Evolutionary conservation across 176 grass and related monocot genomes (phyloP).

Genomic region (Hsuehochloa calcarea): DNA sequence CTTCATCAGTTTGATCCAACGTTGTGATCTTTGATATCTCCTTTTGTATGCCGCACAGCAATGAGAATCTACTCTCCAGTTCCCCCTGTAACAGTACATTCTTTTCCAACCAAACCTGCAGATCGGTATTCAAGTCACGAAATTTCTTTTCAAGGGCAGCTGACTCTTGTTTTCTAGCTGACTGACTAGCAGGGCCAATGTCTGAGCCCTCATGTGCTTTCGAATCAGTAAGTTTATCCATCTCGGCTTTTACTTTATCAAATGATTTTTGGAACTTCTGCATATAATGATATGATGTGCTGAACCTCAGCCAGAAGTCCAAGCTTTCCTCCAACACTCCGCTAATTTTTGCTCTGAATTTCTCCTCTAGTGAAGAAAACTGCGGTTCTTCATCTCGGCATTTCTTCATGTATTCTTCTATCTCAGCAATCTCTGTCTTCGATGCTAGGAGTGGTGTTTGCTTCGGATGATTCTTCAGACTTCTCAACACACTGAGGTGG

Average conservation of each 20-base stretch:
- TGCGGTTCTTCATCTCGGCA: constrained; percentile 34
- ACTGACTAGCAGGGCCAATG: constrained; percentile 24
- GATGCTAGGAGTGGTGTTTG: constrained; percentile 26
- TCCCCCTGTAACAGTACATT: constrained; percentile 69
- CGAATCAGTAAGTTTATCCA: constrained; percentile 45
- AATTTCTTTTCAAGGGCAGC: constrained; percentile 62
- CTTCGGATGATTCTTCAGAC: constrained; percentile 42
- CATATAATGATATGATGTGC: constrained; percentile 71
- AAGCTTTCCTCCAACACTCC: constrained; percentile 58
- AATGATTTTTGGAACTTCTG: constrained; percentile 59
- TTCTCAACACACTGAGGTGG: constrained; percentile 31
- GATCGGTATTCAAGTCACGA: constrained; percentile 63
- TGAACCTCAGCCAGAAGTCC: constrained; percentile 80
- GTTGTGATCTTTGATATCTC: constrained; percentile 53
- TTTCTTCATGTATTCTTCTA: constrained; percentile 56
- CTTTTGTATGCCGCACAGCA: constrained; percentile 60
- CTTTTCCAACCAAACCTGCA: constrained; percentile 81
- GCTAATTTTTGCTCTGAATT: constrained; percentile 65
- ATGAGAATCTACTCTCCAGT: constrained; percentile 60
- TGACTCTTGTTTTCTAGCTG: constrained; percentile 46
- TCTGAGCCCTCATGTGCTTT: constrained; percentile 25
- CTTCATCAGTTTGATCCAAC: constrained; percentile 27
- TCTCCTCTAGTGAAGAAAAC: constrained; percentile 42
- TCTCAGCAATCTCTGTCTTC: constrained; percentile 46
- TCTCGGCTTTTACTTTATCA: constrained; percentile 48